phyloP scores from a whole-genome alignment of 31 red algal species.

The Bonnemaisonia californica region DNA sequence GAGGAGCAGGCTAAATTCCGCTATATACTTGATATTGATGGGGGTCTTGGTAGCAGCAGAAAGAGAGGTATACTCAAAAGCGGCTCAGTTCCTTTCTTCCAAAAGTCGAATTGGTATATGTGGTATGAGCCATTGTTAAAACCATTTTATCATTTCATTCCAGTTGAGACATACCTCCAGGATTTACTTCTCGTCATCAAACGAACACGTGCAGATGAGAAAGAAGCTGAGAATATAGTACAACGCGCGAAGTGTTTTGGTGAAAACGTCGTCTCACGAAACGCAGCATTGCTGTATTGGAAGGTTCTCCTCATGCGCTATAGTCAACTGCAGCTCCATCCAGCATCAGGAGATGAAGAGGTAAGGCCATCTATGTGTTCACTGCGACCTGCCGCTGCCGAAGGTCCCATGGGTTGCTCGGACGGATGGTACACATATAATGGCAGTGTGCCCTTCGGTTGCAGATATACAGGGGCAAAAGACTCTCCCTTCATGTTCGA shows the following conservation, averaged over 20 bases:
- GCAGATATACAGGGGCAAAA: slow-evolving; percentile 54
- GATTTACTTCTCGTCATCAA: slow-evolving; percentile 50
- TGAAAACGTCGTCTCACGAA: slow-evolving; percentile 49
- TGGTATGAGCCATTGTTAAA: slow-evolving; percentile 81
- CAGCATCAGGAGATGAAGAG: slow-evolving; percentile 28
- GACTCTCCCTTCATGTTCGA: slow-evolving; percentile 37
- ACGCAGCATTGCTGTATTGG: slow-evolving; percentile 61
- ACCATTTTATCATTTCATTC: slow-evolving; percentile 76
- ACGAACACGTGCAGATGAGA: slow-evolving; percentile 11
- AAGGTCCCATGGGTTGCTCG: slow-evolving; percentile 75
- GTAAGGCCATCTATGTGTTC: slow-evolving; percentile 57
- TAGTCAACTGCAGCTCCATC: slow-evolving; percentile 52
- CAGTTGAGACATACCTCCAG: slow-evolving; percentile 73
- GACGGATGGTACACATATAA: slow-evolving; percentile 70
- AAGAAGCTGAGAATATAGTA: slow-evolving; percentile 46
- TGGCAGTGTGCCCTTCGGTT: slow-evolving; percentile 62
- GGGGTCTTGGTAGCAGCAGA: slow-evolving; percentile 78
- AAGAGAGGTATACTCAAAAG: slow-evolving; percentile 74
- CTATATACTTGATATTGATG: slow-evolving; percentile 80
- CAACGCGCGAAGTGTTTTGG: slow-evolving; percentile 57
- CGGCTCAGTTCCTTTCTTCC: slow-evolving; percentile 74
- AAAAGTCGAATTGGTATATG: slow-evolving; percentile 76
- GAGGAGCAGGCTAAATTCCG: slow-evolving; percentile 55
- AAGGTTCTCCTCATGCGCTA: slow-evolving; percentile 57
- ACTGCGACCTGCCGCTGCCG: slow-evolving; percentile 49